Evolutionary conservation across 2,329 filamentous ascomycete genomes (phyloP).

Genomic region (Verticillium zaregamsianum): DNA sequence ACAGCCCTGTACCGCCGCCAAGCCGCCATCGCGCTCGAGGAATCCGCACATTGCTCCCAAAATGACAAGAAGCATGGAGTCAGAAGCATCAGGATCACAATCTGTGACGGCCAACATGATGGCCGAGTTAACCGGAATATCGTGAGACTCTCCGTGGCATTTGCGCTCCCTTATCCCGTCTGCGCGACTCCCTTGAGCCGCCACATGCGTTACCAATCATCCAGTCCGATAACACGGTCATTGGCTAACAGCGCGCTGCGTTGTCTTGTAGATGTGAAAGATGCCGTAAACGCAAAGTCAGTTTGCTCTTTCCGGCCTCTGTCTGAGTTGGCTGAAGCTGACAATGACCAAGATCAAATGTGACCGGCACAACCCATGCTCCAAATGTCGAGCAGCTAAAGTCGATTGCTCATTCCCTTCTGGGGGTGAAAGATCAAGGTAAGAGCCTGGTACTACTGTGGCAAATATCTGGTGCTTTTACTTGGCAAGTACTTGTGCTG

Average conservation of each 20-base stretch:
- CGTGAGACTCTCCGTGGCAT: constrained; percentile 19
- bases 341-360: constrained; percentile 41
- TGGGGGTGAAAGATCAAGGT: constrained; percentile 39
- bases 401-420: constrained; percentile 35
- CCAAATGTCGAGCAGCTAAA: constrained; percentile 38
- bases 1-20: not conserved
- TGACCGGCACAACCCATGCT: constrained; percentile 45
- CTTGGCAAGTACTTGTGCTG: no score
- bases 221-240: no score
- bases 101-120: constrained; percentile 10
- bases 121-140: constrained; percentile 30
- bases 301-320: not conserved
- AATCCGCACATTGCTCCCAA: not conserved
- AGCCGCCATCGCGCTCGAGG: not conserved
- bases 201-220: not conserved
- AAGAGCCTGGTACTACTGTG: not conserved
- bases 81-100: not conserved
- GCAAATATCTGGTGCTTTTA: no score
- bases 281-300: constrained; percentile 38
- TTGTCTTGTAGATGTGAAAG: constrained; percentile 31
- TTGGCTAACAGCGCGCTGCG: not conserved
- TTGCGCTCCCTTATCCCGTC: not conserved
- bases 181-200: not conserved
- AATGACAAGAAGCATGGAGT: not conserved
- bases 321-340: constrained; percentile 18